Conservation (phyloP, 352 stramenopile genomes). For the Phytopythium helicoides region DNA sequence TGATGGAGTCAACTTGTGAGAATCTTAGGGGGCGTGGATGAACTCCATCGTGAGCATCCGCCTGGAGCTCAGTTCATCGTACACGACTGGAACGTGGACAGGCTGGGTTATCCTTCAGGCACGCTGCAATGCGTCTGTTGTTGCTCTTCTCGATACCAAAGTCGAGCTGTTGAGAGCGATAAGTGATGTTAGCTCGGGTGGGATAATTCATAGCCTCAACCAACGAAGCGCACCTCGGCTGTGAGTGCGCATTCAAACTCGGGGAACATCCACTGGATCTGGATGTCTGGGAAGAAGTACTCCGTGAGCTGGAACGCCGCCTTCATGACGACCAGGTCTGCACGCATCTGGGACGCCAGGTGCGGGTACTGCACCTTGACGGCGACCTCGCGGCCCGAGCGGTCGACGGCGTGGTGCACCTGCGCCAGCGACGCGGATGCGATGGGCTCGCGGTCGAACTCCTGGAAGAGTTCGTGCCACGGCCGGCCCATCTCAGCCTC, state of each 20-base stretch:
- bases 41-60: conserved; percentile 97
- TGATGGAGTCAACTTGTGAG: conserved; percentile 87
- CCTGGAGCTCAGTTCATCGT: conserved; percentile 84
- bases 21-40: conserved; percentile 94
- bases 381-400: conserved; percentile 86
- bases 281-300: conserved; percentile 91
- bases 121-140: conserved; percentile 55
- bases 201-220: conserved; percentile 1
- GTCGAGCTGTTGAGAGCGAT: conserved; percentile 47
- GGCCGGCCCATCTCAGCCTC: conserved; percentile 60
- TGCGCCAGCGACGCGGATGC: conserved; percentile 95
- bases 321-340: conserved; percentile 74
- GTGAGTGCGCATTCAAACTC: conserved; percentile 89
- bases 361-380: conserved; percentile 96
- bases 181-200: background rate
- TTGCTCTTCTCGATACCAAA: conserved; percentile 87
- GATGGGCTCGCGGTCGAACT: conserved; percentile 92
- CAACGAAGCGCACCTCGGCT: conserved; percentile 43
- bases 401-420: conserved; percentile 92
- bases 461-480: conserved; percentile 85
- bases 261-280: conserved; percentile 93
- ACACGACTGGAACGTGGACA: conserved; percentile 86
- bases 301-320: conserved; percentile 56
- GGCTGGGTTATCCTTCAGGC: conserved; percentile 46
- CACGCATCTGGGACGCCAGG: conserved; percentile 74